Conservation (phyloP, 2,329 filamentous ascomycete genomes). For the Fusarium penzigii region DNA sequence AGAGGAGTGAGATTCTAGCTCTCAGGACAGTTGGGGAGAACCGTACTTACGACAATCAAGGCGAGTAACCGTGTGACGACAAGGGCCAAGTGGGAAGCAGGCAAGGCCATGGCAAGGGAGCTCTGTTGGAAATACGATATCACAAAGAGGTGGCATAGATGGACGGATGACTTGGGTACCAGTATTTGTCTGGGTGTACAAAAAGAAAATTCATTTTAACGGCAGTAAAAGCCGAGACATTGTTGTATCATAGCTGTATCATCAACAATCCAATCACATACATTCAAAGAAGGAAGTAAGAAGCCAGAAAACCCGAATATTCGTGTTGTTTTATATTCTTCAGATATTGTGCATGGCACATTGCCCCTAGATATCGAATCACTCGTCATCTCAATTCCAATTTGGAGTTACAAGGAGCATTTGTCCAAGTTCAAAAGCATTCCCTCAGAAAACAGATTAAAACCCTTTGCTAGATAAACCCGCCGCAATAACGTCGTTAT, state of each 20-base stretch:
- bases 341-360: slow-evolving; percentile 1
- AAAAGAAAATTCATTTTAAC: slow-evolving; percentile 11
- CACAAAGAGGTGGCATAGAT: slow-evolving; percentile 1
- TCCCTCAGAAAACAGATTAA: no score
- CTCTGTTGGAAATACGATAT: background rate
- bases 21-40: no score
- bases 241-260: slow-evolving; percentile 34
- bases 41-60: no score
- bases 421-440: no score
- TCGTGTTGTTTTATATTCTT: slow-evolving; percentile 8
- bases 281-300: slow-evolving; percentile 24
- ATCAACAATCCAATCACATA: slow-evolving; percentile 17
- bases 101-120: background rate
- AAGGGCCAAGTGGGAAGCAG: background rate
- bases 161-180: slow-evolving; percentile 8
- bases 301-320: slow-evolving; percentile 7
- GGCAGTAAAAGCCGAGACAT: slow-evolving; percentile 23
- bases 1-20: no score
- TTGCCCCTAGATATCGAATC: no score
- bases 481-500: no score
- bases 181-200: slow-evolving; percentile 14
- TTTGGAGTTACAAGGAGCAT: no score
- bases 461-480: no score
- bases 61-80: no score
- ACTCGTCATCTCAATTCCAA: no score